Conservation (phyloP, 495 filamentous ascomycete species). For the Aspergillus sparsus region DNA sequence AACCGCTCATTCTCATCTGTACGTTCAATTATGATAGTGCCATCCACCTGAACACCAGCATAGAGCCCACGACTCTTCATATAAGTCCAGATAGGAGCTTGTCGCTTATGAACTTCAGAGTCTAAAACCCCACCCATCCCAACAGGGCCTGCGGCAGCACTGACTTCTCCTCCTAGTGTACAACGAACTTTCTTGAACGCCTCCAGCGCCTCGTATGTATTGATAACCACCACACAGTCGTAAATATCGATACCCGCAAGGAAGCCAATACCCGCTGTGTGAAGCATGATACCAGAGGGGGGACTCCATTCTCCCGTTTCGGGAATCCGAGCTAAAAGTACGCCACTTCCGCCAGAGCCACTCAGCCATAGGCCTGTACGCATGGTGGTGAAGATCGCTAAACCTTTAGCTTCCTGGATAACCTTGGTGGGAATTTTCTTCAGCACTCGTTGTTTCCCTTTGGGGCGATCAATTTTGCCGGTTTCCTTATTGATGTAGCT, state of each 20-base stretch:
- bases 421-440: constrained; percentile 85
- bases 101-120: constrained; percentile 67
- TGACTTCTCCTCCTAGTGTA: constrained; percentile 78
- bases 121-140: constrained; percentile 72
- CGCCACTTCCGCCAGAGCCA: constrained; percentile 77
- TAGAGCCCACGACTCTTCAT: constrained; percentile 85
- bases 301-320: constrained; percentile 86
- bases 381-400: constrained; percentile 93
- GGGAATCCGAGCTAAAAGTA: constrained; percentile 72
- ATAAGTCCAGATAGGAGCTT: constrained; percentile 81
- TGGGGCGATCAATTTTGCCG: constrained; percentile 56
- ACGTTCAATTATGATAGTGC: constrained; percentile 80
- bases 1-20: constrained; percentile 88
- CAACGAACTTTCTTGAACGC: constrained; percentile 75
- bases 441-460: constrained; percentile 66
- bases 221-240: constrained; percentile 89
- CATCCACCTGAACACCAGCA: constrained; percentile 78
- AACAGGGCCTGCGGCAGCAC: constrained; percentile 76
- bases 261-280: constrained; percentile 85
- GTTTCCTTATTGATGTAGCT: constrained; percentile 28
- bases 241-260: constrained; percentile 89
- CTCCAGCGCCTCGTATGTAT: constrained; percentile 75
- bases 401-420: constrained; percentile 78
- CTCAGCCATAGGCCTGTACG: constrained; percentile 88
- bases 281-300: constrained; percentile 82